Evolutionary conservation across 805 yeast species (phyloP).

Genomic region (Sugiyamaella qingdaonensis): DNA sequence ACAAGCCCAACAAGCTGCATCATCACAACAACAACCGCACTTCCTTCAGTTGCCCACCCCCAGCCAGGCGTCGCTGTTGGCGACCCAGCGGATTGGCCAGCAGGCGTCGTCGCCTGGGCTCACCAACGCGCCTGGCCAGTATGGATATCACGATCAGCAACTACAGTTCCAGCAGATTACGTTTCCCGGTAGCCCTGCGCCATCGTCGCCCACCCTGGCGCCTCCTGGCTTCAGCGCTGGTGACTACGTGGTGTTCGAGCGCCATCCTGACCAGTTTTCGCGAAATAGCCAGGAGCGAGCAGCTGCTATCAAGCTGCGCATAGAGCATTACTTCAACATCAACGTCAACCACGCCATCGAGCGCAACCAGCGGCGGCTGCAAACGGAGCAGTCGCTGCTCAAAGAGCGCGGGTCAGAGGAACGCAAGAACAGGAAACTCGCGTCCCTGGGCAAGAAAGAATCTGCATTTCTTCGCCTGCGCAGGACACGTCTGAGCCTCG

Average conservation of each 20-base stretch:
- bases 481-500: slow-evolving; percentile 75
- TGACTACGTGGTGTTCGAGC: slow-evolving; percentile 67
- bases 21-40: slow-evolving; percentile 14
- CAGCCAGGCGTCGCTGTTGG: slow-evolving; percentile 22
- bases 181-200: slow-evolving; percentile 12
- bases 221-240: slow-evolving; percentile 5
- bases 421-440: slow-evolving; percentile 74
- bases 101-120: background rate
- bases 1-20: slow-evolving; percentile 32
- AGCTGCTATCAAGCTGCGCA: slow-evolving; percentile 71
- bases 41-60: slow-evolving; percentile 19
- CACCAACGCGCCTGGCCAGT: background rate
- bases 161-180: slow-evolving; percentile 14
- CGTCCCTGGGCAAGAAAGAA: slow-evolving; percentile 81
- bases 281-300: slow-evolving; percentile 76
- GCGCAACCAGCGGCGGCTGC: slow-evolving; percentile 86
- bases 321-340: slow-evolving; percentile 81
- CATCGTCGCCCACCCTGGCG: slow-evolving; percentile 27
- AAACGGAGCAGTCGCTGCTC: slow-evolving; percentile 67
- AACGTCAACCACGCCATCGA: slow-evolving; percentile 91
- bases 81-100: slow-evolving; percentile 16
- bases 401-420: slow-evolving; percentile 78
- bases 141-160: slow-evolving; percentile 12
- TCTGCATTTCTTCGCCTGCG: slow-evolving; percentile 80
- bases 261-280: slow-evolving; percentile 78